Evolutionary conservation across 2,329 filamentous ascomycete genomes (phyloP).

Genomic region (Cephalotrichum gorgonifer): DNA sequence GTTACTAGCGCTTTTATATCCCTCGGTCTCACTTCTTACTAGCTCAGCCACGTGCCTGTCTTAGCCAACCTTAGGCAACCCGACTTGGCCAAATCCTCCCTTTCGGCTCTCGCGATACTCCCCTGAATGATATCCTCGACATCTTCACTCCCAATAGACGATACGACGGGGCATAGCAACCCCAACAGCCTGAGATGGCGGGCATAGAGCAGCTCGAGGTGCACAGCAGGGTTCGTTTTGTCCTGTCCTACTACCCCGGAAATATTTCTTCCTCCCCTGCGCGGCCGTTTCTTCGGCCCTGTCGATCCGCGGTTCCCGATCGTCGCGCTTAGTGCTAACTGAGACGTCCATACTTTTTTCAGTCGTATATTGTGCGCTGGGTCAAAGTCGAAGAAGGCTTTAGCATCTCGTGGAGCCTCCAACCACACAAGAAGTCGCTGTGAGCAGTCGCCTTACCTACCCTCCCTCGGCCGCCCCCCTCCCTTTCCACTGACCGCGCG

Average conservation of each 20-base stretch:
- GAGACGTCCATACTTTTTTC: slow-evolving; percentile 11
- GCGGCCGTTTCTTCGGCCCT: too few relatives aligned
- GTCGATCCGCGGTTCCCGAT: not conserved
- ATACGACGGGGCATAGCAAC: not conserved
- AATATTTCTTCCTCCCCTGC: not conserved
- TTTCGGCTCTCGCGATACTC: too few relatives aligned
- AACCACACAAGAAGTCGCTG: slow-evolving; percentile 97
- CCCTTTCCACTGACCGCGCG: not conserved
- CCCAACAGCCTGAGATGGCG: slow-evolving; percentile 52
- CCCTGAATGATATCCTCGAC: not conserved
- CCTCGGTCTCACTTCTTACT: too few relatives aligned
- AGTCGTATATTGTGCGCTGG: slow-evolving; percentile 99
- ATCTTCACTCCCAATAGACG: not conserved
- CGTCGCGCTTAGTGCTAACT: not conserved
- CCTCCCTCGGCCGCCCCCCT: slow-evolving; percentile 9
- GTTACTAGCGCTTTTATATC: too few relatives aligned
- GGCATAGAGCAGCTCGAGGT: slow-evolving; percentile 96
- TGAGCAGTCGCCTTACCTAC: slow-evolving; percentile 22
- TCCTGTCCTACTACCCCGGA: not conserved
- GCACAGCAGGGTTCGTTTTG: slow-evolving; percentile 72
- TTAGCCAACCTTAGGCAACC: too few relatives aligned
- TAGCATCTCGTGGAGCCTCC: slow-evolving; percentile 94
- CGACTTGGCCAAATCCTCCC: too few relatives aligned
- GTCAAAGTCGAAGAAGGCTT: slow-evolving; percentile 82
- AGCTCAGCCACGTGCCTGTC: too few relatives aligned